Evolutionary conservation across 805 yeast genomes (phyloP).

Genomic region (Monosporozyma unispora): DNA sequence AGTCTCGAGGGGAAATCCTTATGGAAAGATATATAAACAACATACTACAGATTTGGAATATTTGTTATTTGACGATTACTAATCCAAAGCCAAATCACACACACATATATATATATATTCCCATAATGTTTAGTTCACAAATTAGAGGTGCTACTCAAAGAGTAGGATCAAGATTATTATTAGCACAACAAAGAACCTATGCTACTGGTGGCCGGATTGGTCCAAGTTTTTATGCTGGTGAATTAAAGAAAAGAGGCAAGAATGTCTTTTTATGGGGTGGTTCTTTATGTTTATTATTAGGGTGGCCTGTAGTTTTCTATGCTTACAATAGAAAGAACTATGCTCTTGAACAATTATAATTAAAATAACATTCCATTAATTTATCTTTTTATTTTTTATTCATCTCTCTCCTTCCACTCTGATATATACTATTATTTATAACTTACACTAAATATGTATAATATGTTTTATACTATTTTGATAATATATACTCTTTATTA

Average conservation of each 20-base stretch:
- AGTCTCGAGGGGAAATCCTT: not conserved
- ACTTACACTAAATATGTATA: not conserved
- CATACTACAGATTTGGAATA: not conserved
- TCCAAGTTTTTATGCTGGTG: constrained; percentile 16
- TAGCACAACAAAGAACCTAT: not conserved
- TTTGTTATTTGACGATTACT: not conserved
- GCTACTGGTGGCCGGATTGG: constrained; percentile 6
- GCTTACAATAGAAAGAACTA: constrained; percentile 1
- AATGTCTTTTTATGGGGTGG: constrained; percentile 16
- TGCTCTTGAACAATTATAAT: not conserved
- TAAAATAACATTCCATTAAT: not conserved
- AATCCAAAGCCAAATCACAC: not conserved
- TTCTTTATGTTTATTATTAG: constrained; percentile 12
- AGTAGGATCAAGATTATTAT: not conserved
- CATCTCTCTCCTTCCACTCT: not conserved
- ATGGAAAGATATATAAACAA: not conserved
- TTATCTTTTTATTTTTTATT: not conserved
- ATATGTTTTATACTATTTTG: not conserved
- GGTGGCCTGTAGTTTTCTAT: constrained; percentile 25
- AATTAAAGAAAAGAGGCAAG: constrained; percentile 19
- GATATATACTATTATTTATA: not conserved
- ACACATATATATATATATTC: not conserved
- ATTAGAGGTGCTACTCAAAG: not conserved
- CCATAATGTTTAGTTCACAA: not conserved
- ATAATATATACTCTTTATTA: not conserved